Base-by-base conservation (phyloP, 1,284 basidiomycete genomes). In the Boletus smithii region DNA sequence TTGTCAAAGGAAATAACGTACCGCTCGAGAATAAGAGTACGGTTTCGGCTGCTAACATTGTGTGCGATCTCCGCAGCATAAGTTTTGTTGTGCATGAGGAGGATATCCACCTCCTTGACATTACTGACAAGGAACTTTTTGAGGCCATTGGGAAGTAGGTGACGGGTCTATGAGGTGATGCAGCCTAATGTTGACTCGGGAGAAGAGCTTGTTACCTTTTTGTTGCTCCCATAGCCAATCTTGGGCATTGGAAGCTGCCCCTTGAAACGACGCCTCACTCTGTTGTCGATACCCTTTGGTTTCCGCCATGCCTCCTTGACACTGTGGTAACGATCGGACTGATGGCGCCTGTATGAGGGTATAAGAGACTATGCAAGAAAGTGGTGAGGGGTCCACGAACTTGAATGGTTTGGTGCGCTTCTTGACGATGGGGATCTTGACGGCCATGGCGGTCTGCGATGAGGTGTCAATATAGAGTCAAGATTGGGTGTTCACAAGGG, bases 221-320 rank as follows among this genome's bases (percentile, higher is more conserved):
- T 85, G 80, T 91, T 90, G 74, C 84, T 87, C 50, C 88, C 88
- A 64, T 91, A 91, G 56, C 88, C 88, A 60, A 91, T 91, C 87
- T 93, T 94, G 69, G 94, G 94, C 94, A 97, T 97, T 55, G 93
- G 81, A 56, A 82, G 79, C 71, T 95, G 91, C 52, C 93, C 94
- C 80, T 94, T 95, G 83, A 97, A 97, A 63, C 94, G 86, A 66
- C 94, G 86, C 69, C 94, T 85, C 61, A 93, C 90, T 68, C 92
- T 85, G 83, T 94, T 94, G 71, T 94, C 92, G 64, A 94, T 94
- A 89, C 91, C 88, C 83, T 95, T 95, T 60, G 92, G 92, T 77
- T 95, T 97, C 73, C 94, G 82, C 95, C 94, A 97, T 79, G 89
- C 79, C 79, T 95, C 92, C 81, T 94, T 94, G 61, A 97, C 93